A percentile compares a stretch with the other conserved stretches of the same genome.
phyloP scores from a whole-genome alignment of 805 yeast genomes.

The Tanozyma kutaoensis region DNA sequence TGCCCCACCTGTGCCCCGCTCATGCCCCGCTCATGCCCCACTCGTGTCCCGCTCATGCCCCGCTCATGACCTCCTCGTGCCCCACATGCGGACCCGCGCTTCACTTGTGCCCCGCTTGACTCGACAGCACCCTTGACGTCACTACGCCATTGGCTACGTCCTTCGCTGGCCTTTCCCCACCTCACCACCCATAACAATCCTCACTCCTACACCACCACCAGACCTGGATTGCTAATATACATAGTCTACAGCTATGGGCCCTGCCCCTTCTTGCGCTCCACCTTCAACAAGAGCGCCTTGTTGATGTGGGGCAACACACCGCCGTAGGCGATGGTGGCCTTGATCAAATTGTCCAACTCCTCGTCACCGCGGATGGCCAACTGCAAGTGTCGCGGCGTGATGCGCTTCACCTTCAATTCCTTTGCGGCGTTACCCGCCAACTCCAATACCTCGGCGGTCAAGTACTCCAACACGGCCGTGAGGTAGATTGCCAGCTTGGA shows the following conservation, averaged over 20 bases:
- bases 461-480: conserved; percentile 17
- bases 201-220: too few species aligned
- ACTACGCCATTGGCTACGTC: too few species aligned
- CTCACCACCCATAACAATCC: too few species aligned
- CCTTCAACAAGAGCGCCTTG: conserved; percentile 20
- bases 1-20: too few species aligned
- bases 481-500: conserved; percentile 59
- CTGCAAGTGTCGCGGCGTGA: conserved; percentile 18
- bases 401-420: conserved; percentile 19
- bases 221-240: too few species aligned
- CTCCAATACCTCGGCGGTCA: conserved; percentile 18
- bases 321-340: conserved; percentile 19
- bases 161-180: too few species aligned
- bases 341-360: conserved; percentile 19
- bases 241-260: conserved; percentile 1
- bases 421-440: conserved; percentile 20
- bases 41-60: too few species aligned
- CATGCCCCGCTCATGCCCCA: too few species aligned
- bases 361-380: conserved; percentile 19
- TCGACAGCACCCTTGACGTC: too few species aligned
- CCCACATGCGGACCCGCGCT: too few species aligned
- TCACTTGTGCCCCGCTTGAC: too few species aligned
- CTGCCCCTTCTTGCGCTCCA: conserved; percentile 14
- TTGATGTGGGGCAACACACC: conserved; percentile 22
- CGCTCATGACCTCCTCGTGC: too few species aligned